phyloP scores from a whole-genome alignment of 1,139 yeast genomes.

The Kodamaea suecica region DNA sequence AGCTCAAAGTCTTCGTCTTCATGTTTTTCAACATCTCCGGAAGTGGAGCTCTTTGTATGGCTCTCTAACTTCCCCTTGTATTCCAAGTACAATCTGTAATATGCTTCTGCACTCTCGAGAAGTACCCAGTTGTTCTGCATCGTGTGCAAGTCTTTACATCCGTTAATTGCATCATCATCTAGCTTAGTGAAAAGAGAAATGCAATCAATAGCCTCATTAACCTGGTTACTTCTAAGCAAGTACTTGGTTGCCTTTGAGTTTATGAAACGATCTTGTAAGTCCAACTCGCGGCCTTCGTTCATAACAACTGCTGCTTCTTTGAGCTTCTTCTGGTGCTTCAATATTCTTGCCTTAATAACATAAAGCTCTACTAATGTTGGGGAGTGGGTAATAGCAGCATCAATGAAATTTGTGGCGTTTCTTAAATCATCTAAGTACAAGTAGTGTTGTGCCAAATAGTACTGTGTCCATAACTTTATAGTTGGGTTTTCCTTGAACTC shows the following conservation, averaged over 20 bases:
- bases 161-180: conserved; percentile 70
- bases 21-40: conserved; percentile 13
- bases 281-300: conserved; percentile 71
- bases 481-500: conserved; percentile 43
- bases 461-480: conserved; percentile 68
- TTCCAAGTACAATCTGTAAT: conserved; percentile 37
- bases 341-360: conserved; percentile 74
- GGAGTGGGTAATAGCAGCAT: conserved; percentile 66
- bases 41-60: conserved; percentile 11
- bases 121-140: conserved; percentile 95
- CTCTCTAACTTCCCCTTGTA: conserved; percentile 17
- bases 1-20: conserved; percentile 23
- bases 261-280: conserved; percentile 86
- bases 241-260: conserved; percentile 88
- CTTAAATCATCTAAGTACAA: conserved; percentile 52
- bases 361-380: conserved; percentile 83
- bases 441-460: conserved; percentile 80
- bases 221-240: conserved; percentile 70
- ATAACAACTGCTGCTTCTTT: conserved; percentile 61
- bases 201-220: conserved; percentile 71
- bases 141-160: conserved; percentile 79
- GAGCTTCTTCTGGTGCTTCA: conserved; percentile 66
- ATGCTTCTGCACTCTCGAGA: conserved; percentile 82
- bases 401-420: conserved; percentile 54
- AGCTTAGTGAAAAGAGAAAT: conserved; percentile 82